Evolutionary conservation across 139 green algal species (phyloP).

Genomic region (Volvox reticuliferus): DNA sequence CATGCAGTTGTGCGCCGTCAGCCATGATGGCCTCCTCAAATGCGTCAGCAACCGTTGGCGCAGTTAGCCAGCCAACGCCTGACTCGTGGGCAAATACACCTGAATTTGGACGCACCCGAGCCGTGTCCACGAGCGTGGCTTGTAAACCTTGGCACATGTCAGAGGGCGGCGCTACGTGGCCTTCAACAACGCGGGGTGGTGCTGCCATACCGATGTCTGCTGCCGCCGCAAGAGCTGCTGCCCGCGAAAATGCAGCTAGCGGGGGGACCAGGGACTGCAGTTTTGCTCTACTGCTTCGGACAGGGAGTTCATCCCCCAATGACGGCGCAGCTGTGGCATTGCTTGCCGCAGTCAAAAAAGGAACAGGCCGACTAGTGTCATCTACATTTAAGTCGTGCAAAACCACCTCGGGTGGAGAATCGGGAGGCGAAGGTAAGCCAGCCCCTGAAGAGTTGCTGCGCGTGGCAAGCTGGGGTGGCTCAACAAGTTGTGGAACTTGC

Average conservation of each 20-base stretch:
- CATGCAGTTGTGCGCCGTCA: background rate
- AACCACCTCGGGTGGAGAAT: background rate
- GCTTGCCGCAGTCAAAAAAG: background rate
- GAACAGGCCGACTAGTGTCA: background rate
- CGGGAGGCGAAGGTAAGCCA: background rate
- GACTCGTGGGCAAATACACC: too few relatives aligned
- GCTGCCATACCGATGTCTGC: constrained; percentile 8
- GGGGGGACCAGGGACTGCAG: background rate
- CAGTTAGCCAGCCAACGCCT: too few relatives aligned
- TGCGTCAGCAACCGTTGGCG: background rate
- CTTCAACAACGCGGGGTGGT: background rate
- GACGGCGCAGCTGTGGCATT: background rate
- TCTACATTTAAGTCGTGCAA: background rate
- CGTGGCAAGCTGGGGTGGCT: background rate
- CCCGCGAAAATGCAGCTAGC: constrained; percentile 20
- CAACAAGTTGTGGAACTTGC: background rate
- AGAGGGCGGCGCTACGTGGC: background rate
- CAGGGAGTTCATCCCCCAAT: background rate
- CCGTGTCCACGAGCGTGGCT: too few relatives aligned
- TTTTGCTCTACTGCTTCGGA: background rate
- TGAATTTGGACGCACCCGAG: too few relatives aligned
- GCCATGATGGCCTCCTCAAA: background rate
- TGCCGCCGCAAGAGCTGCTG: constrained; percentile 14
- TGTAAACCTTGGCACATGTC: too few relatives aligned
- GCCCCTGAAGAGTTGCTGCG: background rate